phyloP scores from a whole-genome alignment of 192 early-diverging fungal species.

The Mortierella alpina region DNA sequence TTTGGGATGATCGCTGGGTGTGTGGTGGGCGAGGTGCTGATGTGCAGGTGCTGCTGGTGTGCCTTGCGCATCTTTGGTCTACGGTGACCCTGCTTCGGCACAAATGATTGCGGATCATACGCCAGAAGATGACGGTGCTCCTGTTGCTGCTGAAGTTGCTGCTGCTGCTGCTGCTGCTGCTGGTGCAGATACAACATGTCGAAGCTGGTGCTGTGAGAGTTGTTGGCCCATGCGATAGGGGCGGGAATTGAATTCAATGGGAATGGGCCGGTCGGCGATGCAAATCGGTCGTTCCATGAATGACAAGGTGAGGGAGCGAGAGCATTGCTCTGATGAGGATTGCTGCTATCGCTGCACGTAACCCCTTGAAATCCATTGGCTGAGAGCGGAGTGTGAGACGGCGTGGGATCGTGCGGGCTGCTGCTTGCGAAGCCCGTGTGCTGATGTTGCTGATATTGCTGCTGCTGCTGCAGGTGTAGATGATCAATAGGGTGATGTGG shows the following conservation, averaged over 20 bases:
- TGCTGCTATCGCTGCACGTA: conserved; percentile 9
- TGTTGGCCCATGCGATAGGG: conserved; percentile 26
- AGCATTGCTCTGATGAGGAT: background rate
- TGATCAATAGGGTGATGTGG: conserved; percentile 8
- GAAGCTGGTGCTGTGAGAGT: background rate
- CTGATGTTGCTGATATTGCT: conserved; percentile 17
- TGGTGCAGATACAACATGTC: conserved; percentile 2
- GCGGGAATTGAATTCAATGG: conserved; percentile 6
- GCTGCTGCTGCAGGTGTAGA: conserved; percentile 7
- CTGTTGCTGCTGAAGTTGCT: conserved; percentile 9
- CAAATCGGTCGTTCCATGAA: background rate
- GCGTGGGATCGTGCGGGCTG: conserved; percentile 4
- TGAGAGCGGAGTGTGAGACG: background rate
- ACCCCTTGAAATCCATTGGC: conserved; percentile 15
- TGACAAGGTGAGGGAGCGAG: background rate
- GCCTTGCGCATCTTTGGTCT: background rate
- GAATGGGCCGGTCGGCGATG: background rate
- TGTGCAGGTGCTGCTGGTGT: conserved; percentile 11
- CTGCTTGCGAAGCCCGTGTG: background rate
- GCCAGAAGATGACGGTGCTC: background rate
- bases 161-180: background rate
- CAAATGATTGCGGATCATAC: background rate
- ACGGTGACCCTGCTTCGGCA: background rate
- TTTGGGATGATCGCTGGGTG: background rate
- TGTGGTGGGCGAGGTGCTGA: conserved; percentile 27